A percentile compares a stretch with the other conserved stretches of the same genome.
phyloP scores from a whole-genome alignment of 176 grass and related monocot species.

The Carex parvula region DNA sequence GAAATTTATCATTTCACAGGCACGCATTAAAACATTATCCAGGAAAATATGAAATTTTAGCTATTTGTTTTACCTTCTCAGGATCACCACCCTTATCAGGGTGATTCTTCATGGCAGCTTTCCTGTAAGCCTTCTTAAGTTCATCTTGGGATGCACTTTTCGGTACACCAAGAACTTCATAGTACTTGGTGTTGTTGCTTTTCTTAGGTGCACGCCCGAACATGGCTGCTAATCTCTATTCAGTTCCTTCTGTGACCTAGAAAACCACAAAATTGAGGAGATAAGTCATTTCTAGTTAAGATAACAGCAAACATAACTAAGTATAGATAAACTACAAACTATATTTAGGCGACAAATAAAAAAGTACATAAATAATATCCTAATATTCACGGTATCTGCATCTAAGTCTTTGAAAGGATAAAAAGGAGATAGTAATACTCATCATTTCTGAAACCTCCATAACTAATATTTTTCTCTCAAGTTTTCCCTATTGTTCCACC shows the following conservation, averaged over 20 bases:
- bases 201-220: conserved; percentile 88
- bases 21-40: background rate
- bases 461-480: background rate
- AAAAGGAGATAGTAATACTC: background rate
- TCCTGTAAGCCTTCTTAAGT: conserved; percentile 85
- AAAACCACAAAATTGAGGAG: background rate
- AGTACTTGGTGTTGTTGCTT: conserved; percentile 84
- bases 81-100: conserved; percentile 96
- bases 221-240: conserved; percentile 52
- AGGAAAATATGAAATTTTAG: background rate
- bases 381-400: too few relatives aligned
- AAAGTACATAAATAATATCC: background rate
- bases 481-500: background rate
- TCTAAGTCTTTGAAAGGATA: background rate
- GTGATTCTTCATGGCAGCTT: conserved; percentile 86
- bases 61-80: conserved; percentile 52
- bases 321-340: conserved; percentile 11
- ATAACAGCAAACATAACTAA: background rate
- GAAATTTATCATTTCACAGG: background rate
- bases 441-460: background rate
- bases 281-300: background rate
- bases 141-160: conserved; percentile 76
- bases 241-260: conserved; percentile 13
- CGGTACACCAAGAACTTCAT: conserved; percentile 82
- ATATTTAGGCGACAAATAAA: conserved; percentile 3